Percentiles rank a stretch among this genome's conserved stretches.
Evolutionary conservation across 305 asterid species (phyloP).

Genomic region (Fraxinus paxiana): DNA sequence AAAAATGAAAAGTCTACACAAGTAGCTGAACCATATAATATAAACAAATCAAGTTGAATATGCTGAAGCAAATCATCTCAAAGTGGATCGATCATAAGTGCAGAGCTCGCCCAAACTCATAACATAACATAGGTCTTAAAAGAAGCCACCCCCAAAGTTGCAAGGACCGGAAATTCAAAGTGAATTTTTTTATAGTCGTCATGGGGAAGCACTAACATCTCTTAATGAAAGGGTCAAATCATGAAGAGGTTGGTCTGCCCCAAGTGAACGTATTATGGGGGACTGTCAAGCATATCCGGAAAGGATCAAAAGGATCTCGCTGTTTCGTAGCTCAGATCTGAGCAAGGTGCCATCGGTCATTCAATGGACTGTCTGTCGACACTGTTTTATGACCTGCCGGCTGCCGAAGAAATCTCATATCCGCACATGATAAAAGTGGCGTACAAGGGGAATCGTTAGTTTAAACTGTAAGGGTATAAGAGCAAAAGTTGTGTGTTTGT

Average conservation of each 20-base stretch:
- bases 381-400: not conserved
- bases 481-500: slow-evolving; percentile 26
- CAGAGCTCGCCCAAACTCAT: not conserved
- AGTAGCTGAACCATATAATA: not conserved
- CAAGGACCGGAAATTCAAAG: not conserved
- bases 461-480: slow-evolving; percentile 7
- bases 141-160: not conserved
- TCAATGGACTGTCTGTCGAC: not conserved
- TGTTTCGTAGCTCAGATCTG: not conserved
- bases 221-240: not conserved
- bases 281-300: not conserved
- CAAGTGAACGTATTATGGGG: not conserved
- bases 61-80: not conserved
- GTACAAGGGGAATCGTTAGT: not conserved
- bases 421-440: not conserved
- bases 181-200: not conserved
- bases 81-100: not conserved
- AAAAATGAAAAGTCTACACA: not conserved
- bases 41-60: not conserved
- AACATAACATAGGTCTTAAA: not conserved
- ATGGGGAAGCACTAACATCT: not conserved
- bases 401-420: not conserved
- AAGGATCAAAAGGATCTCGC: not conserved
- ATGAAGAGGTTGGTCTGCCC: not conserved
- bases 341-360: not conserved